A percentile compares a stretch with the other conserved stretches of the same genome.
Evolutionary conservation across 73 alveolate species (phyloP).

Genomic region (Paramecium octaurelia): DNA sequence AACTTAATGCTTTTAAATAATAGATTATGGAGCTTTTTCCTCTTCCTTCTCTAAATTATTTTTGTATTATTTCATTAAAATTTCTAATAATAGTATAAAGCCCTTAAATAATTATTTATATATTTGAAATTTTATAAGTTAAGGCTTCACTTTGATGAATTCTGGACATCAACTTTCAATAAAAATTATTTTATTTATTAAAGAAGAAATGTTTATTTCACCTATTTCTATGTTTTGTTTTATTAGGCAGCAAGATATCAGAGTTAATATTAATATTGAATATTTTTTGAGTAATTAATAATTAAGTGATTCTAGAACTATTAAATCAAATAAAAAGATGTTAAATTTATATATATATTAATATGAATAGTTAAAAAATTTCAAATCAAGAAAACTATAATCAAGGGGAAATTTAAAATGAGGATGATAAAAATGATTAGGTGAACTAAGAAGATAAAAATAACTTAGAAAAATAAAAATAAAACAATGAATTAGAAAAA

Average conservation of each 20-base stretch:
- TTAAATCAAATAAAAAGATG: not conserved
- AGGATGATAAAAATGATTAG: not conserved
- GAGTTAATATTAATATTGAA: too few species aligned
- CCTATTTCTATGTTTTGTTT: not conserved
- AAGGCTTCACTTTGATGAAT: not conserved
- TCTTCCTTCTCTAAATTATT: not conserved
- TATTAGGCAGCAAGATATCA: not conserved
- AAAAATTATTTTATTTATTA: not conserved
- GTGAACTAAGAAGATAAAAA: not conserved
- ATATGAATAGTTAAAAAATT: not conserved
- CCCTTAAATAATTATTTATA: not conserved
- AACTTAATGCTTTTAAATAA: not conserved
- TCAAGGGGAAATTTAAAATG: not conserved
- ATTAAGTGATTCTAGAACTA: not conserved
- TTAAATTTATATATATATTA: not conserved
- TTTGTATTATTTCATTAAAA: not conserved
- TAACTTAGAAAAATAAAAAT: not conserved
- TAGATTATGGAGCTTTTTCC: not conserved
- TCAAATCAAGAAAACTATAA: not conserved
- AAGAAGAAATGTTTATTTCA: not conserved
- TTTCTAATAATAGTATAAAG: not conserved
- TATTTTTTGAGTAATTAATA: not conserved
- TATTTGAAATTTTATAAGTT: not conserved
- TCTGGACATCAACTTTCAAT: not conserved
- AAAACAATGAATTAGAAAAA: not conserved